Conservation (phyloP, 192 early-diverging fungal genomes). For the Coemansia guatemalensis region DNA sequence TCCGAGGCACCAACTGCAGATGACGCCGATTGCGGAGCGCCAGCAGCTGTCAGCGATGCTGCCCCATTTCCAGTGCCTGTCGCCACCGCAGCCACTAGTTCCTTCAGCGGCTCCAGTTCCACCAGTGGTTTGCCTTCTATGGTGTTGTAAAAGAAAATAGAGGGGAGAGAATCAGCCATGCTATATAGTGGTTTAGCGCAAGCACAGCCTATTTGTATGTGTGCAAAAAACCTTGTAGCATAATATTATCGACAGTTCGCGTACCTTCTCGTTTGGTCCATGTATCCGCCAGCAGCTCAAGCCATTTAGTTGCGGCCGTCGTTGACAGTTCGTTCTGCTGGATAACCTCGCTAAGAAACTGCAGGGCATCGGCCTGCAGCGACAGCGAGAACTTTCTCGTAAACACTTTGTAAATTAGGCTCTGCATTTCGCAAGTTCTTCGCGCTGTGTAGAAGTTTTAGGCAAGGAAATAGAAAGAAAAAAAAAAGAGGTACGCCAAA, state of each 20-base stretch:
- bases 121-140: conserved; percentile 43
- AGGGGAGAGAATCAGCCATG: background rate
- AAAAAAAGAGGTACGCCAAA: background rate
- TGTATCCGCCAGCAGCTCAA: conserved; percentile 68
- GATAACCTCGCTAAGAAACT: conserved; percentile 61
- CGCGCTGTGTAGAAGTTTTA: background rate
- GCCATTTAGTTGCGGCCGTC: conserved; percentile 55
- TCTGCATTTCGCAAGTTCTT: conserved; percentile 24
- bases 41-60: background rate
- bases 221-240: background rate
- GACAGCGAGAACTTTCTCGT: conserved; percentile 78
- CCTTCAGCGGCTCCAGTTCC: conserved; percentile 40
- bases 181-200: background rate
- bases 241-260: background rate
- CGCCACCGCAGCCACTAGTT: conserved; percentile 29
- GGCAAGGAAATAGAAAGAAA: background rate
- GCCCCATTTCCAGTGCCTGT: conserved; percentile 23
- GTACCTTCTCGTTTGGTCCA: conserved; percentile 75
- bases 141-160: background rate
- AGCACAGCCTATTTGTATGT: background rate
- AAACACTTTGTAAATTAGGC: conserved; percentile 69
- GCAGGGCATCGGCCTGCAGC: conserved; percentile 70
- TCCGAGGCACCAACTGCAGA: conserved; percentile 19
- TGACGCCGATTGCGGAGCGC: background rate
- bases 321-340: conserved; percentile 50